A percentile compares a stretch with the other conserved stretches of the same genome.
phyloP scores from a whole-genome alignment of 1,139 yeast genomes.

The Candida frijolesensis region DNA sequence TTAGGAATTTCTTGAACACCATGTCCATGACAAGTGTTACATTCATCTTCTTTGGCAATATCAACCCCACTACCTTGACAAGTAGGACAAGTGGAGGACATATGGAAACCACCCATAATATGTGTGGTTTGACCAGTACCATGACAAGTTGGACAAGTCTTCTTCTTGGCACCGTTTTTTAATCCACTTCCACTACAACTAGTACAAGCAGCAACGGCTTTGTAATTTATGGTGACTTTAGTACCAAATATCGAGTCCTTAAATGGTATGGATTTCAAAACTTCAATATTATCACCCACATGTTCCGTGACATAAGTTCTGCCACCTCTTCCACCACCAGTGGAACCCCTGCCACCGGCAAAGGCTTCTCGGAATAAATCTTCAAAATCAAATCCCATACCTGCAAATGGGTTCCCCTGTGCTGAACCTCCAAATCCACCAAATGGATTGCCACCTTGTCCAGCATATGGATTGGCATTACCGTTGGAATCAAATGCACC shows the following conservation, averaged over 20 bases:
- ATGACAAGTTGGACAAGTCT: constrained; percentile 84
- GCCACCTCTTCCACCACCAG: constrained; percentile 37
- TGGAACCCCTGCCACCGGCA: constrained; percentile 45
- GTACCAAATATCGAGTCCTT: constrained; percentile 90
- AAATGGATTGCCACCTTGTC: constrained; percentile 17
- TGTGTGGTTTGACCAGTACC: constrained; percentile 94
- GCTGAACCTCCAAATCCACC: constrained; percentile 18
- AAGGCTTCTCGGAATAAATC: constrained; percentile 85
- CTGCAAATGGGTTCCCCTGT: constrained; percentile 38
- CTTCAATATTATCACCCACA: constrained; percentile 89
- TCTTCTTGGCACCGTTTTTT: constrained; percentile 72
- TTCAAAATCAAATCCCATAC: constrained; percentile 71
- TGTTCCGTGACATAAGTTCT: constrained; percentile 64
- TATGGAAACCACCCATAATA: constrained; percentile 90
- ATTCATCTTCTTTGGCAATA: constrained; percentile 68
- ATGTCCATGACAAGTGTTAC: constrained; percentile 82
- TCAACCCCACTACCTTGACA: constrained; percentile 91
- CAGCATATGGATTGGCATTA: constrained; percentile 58
- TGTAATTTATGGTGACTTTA: constrained; percentile 65
- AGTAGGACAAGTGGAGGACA: constrained; percentile 88
- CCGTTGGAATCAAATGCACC: constrained; percentile 77
- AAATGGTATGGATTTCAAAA: constrained; percentile 70
- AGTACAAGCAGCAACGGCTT: constrained; percentile 74
- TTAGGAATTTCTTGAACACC: constrained; percentile 77
- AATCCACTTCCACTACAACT: constrained; percentile 87